Percentiles rank a stretch among this genome's conserved stretches.
Conservation (phyloP, 179 eudicot genomes). For the Corrigiola litoralis region DNA sequence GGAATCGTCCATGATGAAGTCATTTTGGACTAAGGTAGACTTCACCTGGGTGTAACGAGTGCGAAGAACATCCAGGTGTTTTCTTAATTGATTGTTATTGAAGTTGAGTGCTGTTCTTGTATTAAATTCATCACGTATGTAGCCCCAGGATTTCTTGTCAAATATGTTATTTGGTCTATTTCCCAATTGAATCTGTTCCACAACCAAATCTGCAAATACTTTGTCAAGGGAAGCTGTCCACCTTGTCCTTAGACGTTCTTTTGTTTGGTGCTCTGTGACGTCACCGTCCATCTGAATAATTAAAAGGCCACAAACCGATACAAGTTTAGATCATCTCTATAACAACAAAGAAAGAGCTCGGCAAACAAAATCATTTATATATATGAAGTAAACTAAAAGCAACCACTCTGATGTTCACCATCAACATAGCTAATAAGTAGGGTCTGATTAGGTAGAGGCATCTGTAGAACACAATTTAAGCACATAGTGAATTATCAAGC, state of each 20-base stretch:
- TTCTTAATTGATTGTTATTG: conserved; percentile 75
- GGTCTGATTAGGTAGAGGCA: no score
- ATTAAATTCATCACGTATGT: conserved; percentile 63
- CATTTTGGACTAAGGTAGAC: conserved; percentile 48
- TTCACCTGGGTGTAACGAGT: conserved; percentile 58
- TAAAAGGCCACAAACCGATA: neutral
- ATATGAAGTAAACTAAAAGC: neutral
- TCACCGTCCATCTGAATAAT: conserved; percentile 47
- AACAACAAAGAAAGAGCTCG: neutral
- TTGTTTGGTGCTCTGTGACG: conserved; percentile 41
- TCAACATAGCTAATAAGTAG: no score
- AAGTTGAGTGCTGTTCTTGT: conserved; percentile 53
- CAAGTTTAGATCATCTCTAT: neutral
- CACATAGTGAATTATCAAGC: no score
- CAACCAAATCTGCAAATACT: conserved; percentile 72
- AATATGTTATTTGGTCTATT: conserved; percentile 65
- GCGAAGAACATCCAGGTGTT: conserved; percentile 73
- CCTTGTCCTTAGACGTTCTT: conserved; percentile 69
- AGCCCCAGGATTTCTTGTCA: conserved; percentile 79
- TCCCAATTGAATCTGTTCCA: conserved; percentile 63
- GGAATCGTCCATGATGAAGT: conserved; percentile 55
- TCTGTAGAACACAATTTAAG: no score
- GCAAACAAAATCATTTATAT: neutral
- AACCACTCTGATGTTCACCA: no score
- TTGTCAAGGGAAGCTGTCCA: conserved; percentile 85